Evolutionary conservation across 2,329 filamentous ascomycete species (phyloP).

Genomic region (Plenodomus biglobosus): DNA sequence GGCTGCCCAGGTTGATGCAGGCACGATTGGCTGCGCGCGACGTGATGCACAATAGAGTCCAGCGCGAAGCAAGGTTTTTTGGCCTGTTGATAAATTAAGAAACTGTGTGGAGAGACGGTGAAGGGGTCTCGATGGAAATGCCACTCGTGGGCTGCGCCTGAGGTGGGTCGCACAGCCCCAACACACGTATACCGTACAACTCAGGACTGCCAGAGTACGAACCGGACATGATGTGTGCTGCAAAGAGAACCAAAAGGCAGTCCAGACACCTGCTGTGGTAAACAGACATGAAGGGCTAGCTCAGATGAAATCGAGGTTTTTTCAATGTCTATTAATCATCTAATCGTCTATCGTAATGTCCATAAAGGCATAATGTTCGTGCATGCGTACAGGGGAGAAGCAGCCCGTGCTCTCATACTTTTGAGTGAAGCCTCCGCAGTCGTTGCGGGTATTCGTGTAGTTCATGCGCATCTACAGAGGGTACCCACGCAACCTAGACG

Average conservation of each 20-base stretch:
- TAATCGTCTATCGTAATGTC: slow-evolving; percentile 32
- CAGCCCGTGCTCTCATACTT: slow-evolving; percentile 27
- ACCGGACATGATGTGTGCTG: no score
- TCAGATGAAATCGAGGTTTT: no score
- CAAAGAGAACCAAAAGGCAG: no score
- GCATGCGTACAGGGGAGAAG: slow-evolving; percentile 6
- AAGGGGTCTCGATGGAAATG: not conserved
- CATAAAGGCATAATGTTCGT: slow-evolving; percentile 27
- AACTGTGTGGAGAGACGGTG: not conserved
- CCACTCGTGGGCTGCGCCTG: not conserved
- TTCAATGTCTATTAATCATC: slow-evolving; percentile 9
- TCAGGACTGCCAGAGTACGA: no score
- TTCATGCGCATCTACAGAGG: no score
- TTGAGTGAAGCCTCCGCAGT: slow-evolving; percentile 9
- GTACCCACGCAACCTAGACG: not conserved
- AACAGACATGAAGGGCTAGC: no score
- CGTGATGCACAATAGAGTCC: not conserved
- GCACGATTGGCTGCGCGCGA: not conserved
- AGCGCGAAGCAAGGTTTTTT: not conserved
- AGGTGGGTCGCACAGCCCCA: slow-evolving; percentile 12
- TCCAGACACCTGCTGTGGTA: no score
- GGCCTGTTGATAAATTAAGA: not conserved
- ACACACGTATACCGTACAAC: slow-evolving; percentile 3
- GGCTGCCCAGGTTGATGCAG: slow-evolving; percentile 4
- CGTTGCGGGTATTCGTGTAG: not conserved